Evolutionary conservation across 495 filamentous ascomycete genomes (phyloP).

Genomic region (Lichenothelia convexa): DNA sequence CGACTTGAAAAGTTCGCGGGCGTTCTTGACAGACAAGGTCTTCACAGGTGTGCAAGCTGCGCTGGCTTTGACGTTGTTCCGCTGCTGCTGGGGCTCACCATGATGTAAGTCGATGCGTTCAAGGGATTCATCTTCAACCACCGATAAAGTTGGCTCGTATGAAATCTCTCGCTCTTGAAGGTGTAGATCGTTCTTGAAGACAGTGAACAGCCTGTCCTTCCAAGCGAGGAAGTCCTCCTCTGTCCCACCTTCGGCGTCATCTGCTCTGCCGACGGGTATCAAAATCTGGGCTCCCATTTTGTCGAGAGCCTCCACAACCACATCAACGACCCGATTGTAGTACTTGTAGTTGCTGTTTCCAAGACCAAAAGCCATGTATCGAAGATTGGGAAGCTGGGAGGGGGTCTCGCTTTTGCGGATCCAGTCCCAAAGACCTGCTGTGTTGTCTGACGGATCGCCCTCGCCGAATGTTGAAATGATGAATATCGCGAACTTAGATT

Average conservation of each 20-base stretch:
- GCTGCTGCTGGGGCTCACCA: slow-evolving; percentile 20
- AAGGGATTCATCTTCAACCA: slow-evolving; percentile 23
- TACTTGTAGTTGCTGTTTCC: slow-evolving; percentile 35
- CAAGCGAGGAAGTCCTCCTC: slow-evolving; percentile 34
- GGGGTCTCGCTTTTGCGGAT: slow-evolving; percentile 16
- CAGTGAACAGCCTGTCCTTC: slow-evolving; percentile 26
- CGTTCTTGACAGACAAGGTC: slow-evolving; percentile 18
- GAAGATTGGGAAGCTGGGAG: slow-evolving; percentile 19
- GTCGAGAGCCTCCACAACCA: slow-evolving; percentile 21
- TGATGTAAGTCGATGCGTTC: slow-evolving; percentile 24
- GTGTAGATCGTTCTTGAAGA: slow-evolving; percentile 21
- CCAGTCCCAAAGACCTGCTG: slow-evolving; percentile 28
- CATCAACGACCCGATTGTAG: slow-evolving; percentile 31
- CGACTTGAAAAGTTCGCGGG: slow-evolving; percentile 23
- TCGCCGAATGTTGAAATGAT: slow-evolving; percentile 37
- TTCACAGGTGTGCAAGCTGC: slow-evolving; percentile 18
- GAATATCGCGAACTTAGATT: slow-evolving; percentile 29
- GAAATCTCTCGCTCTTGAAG: slow-evolving; percentile 22
- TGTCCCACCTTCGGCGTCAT: slow-evolving; percentile 30
- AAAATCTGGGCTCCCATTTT: slow-evolving; percentile 23
- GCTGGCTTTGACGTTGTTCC: slow-evolving; percentile 12
- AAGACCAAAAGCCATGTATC: slow-evolving; percentile 29
- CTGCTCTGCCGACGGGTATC: slow-evolving; percentile 23
- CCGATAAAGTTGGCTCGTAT: slow-evolving; percentile 25
- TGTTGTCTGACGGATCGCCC: slow-evolving; percentile 36